Evolutionary conservation across 495 filamentous ascomycete species (phyloP).

Genomic region (Trichoderma asperelloides): DNA sequence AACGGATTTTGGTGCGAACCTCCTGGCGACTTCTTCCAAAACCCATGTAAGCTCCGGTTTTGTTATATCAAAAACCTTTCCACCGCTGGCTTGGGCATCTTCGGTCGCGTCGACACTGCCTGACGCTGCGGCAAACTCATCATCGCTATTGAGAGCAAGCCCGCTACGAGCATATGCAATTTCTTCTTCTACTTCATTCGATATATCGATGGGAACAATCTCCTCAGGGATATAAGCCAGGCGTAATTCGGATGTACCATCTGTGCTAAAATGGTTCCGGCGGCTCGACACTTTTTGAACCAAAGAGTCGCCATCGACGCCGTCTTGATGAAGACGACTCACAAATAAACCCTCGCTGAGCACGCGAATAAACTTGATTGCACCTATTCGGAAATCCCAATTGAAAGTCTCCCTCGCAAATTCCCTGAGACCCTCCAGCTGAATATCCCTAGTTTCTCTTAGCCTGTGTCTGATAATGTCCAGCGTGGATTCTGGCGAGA

Average conservation of each 20-base stretch:
- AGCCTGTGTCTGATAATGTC: conserved; percentile 45
- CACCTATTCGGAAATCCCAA: conserved; percentile 70
- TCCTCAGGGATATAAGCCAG: conserved; percentile 67
- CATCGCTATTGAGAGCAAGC: conserved; percentile 42
- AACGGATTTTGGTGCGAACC: conserved; percentile 64
- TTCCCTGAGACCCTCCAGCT: conserved; percentile 56
- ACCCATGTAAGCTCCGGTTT: conserved; percentile 69
- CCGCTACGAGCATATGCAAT: conserved; percentile 40
- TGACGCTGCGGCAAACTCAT: conserved; percentile 39
- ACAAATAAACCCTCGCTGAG: conserved; percentile 71
- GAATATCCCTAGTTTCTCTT: conserved; percentile 55
- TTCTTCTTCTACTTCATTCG: conserved; percentile 54
- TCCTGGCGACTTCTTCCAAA: conserved; percentile 57
- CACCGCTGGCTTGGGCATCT: conserved; percentile 30
- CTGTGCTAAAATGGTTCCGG: conserved; percentile 62
- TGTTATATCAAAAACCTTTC: conserved; percentile 55
- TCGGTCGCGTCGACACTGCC: conserved; percentile 27
- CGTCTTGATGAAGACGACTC: conserved; percentile 46
- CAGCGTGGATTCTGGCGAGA: conserved; percentile 57
- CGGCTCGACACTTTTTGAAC: conserved; percentile 55
- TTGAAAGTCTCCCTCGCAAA: conserved; percentile 77
- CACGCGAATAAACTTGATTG: conserved; percentile 73
- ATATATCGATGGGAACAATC: conserved; percentile 68
- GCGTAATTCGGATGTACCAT: conserved; percentile 65
- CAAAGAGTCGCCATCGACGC: conserved; percentile 21